A percentile compares a stretch with the other conserved stretches of the same genome.
These are phyloP conservation scores for Allium sativum DNA, from an alignment of 106 monocot genomes.

Conservation along the genomic window DNA sequence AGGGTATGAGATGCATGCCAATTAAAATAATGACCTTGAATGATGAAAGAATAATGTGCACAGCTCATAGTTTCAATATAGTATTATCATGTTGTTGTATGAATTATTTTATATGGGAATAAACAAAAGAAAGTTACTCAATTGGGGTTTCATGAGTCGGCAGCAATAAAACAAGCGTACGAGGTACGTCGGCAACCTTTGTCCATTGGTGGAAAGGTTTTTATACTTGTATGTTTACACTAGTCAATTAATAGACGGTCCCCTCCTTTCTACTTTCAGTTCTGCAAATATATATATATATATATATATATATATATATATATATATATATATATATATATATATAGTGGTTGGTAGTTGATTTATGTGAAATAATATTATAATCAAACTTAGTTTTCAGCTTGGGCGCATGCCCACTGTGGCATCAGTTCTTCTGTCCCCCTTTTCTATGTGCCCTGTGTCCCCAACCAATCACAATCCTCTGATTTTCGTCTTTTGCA, in stretches of 20 bases:
- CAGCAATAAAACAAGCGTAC: too few species aligned
- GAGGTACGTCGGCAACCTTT: not conserved
- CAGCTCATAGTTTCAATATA: slow-evolving; percentile 7
- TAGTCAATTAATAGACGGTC: not conserved
- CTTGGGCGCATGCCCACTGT: too few species aligned
- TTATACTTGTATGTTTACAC: not conserved
- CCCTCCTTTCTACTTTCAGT: not conserved
- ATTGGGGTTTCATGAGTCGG: slow-evolving; percentile 3
- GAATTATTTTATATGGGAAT: not conserved
- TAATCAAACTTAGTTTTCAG: too few species aligned
- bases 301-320: too few species aligned
- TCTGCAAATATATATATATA: too few species aligned
- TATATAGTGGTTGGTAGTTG: too few species aligned
- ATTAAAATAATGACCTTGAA: not conserved
- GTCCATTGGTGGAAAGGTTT: slow-evolving; percentile 2
- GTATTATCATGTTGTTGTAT: not conserved
- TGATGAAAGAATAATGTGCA: not conserved
- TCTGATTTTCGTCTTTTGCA: too few species aligned
- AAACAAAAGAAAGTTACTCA: slow-evolving; percentile 4
- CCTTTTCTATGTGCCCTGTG: too few species aligned
- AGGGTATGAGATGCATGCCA: slow-evolving; percentile 3
- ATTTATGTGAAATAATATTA: too few species aligned
- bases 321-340: too few species aligned
- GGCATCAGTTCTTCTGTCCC: too few species aligned
- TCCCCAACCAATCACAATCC: too few species aligned